Evolutionary conservation across 306 rosid genomes (phyloP), one percentile per base, ranked within the genome.

Genomic region (Ceratonia siliqua): DNA sequence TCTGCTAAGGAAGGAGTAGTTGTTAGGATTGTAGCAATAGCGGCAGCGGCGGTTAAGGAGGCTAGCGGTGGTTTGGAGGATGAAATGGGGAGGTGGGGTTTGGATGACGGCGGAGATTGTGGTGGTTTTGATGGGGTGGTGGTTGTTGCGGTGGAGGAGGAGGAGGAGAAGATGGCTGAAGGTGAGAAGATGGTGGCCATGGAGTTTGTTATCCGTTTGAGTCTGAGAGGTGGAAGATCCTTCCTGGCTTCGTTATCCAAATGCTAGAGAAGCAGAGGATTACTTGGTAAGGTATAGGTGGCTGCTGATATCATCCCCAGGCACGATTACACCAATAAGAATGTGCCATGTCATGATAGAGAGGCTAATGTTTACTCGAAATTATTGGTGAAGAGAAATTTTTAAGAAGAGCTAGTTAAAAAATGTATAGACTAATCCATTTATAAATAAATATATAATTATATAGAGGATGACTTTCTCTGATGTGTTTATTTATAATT

Each of bases 121-220:
- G 87, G 41, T 39, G 84, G 85, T 73, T 81, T 83, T 17, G 87
- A 66, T 8, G 85, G 57, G 42, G 85, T 22, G 8, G 68, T 21
- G 48, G 85, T 46, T 20, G 79, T 20, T 8, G 49, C 17, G 48
- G 76, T 11, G 62, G 53, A 8, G 64, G 84, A 4, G 56, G 88
- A 27, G 73, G 92, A 54, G 70, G 89, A 61, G 72, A 64, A 50
- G 81, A 84, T 67, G 75, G 87, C 43, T 8, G 89, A 78, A 15
- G 93, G 85, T 13, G 93, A 75, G 82, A 88, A 82, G 12, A 83
- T 49, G 53, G 92, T 65, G 86, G 90, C 87, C 90, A 88, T 87
- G 74, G 78, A 39, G 49, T 53, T n/a, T n/a, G n/a, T n/a, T n/a
- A n/a, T n/a, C n/a, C n/a, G n/a, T n/a, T n/a, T n/a, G n/a, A n/a